phyloP scores from a whole-genome alignment of 225 moss, liverwort and hornwort genomes.

The Rhytidiadelphus loreus region DNA sequence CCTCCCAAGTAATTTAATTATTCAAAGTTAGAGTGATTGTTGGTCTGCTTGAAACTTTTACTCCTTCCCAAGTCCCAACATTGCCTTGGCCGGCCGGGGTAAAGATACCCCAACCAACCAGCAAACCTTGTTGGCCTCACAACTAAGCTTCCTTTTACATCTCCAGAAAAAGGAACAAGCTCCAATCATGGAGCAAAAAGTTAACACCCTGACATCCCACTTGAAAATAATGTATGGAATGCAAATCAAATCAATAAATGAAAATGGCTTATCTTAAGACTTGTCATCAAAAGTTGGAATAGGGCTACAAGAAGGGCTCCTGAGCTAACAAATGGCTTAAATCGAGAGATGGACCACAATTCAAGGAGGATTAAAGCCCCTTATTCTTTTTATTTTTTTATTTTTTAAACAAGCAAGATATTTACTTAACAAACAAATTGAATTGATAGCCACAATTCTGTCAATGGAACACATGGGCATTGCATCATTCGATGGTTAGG shows the following conservation, averaged over 20 bases:
- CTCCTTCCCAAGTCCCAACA: neutral
- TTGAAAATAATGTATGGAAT: neutral
- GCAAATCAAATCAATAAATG: too few relatives aligned
- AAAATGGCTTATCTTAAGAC: too few relatives aligned
- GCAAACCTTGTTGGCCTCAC: conserved; percentile 24
- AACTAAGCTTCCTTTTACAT: neutral
- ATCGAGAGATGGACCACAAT: neutral
- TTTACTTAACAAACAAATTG: too few relatives aligned
- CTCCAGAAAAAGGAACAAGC: neutral
- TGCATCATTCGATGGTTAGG: neutral
- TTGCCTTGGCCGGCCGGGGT: too few relatives aligned
- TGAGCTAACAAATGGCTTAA: neutral
- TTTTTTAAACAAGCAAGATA: neutral
- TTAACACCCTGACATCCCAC: neutral
- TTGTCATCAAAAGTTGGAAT: neutral
- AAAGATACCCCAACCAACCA: neutral
- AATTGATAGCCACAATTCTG: too few relatives aligned
- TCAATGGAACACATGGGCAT: neutral
- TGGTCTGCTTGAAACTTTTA: neutral
- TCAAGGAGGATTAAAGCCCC: too few relatives aligned
- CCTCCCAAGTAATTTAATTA: neutral
- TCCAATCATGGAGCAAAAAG: conserved; percentile 1
- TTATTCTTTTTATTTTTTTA: neutral
- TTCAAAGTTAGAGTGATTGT: too few relatives aligned
- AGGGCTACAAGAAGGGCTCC: neutral